Base-by-base conservation (phyloP, 345 rosid species). In the Lepidium africanum region DNA sequence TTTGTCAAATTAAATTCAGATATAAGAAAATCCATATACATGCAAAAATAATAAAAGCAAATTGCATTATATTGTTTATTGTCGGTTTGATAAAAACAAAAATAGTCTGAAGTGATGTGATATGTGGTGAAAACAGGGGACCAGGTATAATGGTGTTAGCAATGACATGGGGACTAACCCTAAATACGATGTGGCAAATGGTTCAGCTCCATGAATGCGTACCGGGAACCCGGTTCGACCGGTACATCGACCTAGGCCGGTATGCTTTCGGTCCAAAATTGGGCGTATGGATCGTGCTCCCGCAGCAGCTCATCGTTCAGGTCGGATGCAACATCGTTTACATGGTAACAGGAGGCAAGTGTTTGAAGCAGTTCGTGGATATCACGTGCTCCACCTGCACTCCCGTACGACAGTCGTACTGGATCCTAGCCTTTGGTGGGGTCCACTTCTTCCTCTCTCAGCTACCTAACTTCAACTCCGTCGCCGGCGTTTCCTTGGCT, bases 301-400 rank as follows among this genome's bases (percentile, higher is more conserved):
- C 97, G 2, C 99, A 94, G 73, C 97, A 94, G 70, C 77, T 94
- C 53, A 88, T 94, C 49, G 97, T 90, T 36, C 96, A 90, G 76
- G 91, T 94, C 33, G 99, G 98, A 1, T 88, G 97, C 62, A 77
- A 83, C 68, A 81, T 94, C 10, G 97, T 90, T n/a, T 94, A 90
- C 85, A 94, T 94, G 96, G 97, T 94, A 16, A 94, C 99, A 0
- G 99, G 99, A n/a, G 99, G 97, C 38, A 87, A 94, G 72, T 88
- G 97, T 68, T 65, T 94, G 7, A 88, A 88, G 79, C 80, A 90
- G 79, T 90, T 94, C 78, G 48, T 85, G 79, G 95, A 94, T 52
- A 85, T 88, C 77, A 73, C 87, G 7, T 94, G 99, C 59, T 11
- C 77, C 60, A 43, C 76, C 69, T 88, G 97, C 81, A 86, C 83